These are phyloP conservation scores for Chalaropsis thielavioides DNA, from an alignment of 2,329 filamentous ascomycete species.

Conservation along the genomic window DNA sequence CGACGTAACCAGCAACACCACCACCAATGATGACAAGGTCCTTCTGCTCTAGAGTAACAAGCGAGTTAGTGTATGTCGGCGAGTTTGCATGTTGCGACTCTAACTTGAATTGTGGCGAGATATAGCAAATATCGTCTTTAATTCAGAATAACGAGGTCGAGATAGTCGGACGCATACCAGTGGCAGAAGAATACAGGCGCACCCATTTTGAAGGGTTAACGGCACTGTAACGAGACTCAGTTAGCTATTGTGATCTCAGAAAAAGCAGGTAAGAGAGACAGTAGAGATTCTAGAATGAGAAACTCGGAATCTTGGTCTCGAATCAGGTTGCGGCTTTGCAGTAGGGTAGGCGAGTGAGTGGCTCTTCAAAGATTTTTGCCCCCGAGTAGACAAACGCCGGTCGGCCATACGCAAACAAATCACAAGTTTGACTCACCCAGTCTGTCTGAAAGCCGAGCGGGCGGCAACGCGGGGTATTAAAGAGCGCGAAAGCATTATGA, in stretches of 20 bases:
- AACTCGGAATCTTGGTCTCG: neutral
- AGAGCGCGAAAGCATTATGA: constrained; percentile 45
- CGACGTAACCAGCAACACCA: constrained; percentile 95
- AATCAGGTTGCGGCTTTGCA: neutral
- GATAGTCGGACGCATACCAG: constrained; percentile 31
- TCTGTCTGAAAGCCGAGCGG: constrained; percentile 42
- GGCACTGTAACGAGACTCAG: neutral
- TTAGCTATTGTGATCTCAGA: constrained; percentile 3
- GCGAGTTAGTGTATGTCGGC: constrained; percentile 26
- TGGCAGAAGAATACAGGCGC: constrained; percentile 43
- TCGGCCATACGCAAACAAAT: neutral
- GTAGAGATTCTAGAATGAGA: neutral
- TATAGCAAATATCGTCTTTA: too few relatives aligned
- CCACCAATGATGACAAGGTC: constrained; percentile 96
- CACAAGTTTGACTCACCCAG: constrained; percentile 26
- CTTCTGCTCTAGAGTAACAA: constrained; percentile 57
- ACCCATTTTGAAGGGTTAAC: constrained; percentile 33
- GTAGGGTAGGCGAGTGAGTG: neutral
- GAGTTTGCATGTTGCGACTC: neutral
- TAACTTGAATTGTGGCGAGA: too few relatives aligned
- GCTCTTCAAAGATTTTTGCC: neutral
- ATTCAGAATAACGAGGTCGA: neutral
- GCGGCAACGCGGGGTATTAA: constrained; percentile 44
- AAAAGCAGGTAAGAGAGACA: neutral
- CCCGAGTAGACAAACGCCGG: neutral